phyloP scores from a whole-genome alignment of 805 yeast genomes.

The Candida andamanensis region DNA sequence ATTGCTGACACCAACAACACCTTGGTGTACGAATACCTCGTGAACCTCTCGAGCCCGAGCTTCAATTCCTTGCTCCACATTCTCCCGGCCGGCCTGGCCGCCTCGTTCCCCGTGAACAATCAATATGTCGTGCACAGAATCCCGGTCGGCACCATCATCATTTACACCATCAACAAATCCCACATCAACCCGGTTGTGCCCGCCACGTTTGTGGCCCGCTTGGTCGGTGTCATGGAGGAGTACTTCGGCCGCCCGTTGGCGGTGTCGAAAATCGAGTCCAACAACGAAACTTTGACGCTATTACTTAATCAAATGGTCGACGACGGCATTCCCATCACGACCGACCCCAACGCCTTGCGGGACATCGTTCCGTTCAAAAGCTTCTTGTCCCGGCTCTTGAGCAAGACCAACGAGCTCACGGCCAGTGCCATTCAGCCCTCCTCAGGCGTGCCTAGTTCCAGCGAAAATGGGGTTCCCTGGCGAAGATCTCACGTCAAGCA shows the following conservation, averaged over 20 bases:
- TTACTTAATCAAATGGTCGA: conserved; percentile 76
- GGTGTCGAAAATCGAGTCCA: conserved; percentile 55
- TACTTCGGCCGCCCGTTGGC: conserved; percentile 57
- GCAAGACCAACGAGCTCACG: conserved; percentile 34
- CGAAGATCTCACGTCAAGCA: conserved; percentile 65
- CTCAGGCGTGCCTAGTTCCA: conserved; percentile 13
- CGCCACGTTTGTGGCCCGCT: conserved; percentile 44
- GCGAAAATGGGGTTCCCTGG: conserved; percentile 59
- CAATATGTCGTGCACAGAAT: conserved; percentile 24
- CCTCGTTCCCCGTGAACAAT: conserved; percentile 15
- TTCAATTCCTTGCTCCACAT: conserved; percentile 22
- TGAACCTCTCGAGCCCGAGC: conserved; percentile 25
- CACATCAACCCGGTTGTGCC: conserved; percentile 49
- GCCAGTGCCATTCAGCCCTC: conserved; percentile 13
- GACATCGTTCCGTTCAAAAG: conserved; percentile 67
- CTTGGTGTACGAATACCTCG: conserved; percentile 33
- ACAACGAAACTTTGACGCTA: conserved; percentile 65
- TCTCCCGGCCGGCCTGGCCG: conserved; percentile 5
- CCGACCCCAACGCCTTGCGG: conserved; percentile 65
- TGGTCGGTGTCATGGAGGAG: conserved; percentile 49
- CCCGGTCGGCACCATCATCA: conserved; percentile 17
- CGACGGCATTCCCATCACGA: conserved; percentile 65
- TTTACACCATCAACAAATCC: conserved; percentile 24
- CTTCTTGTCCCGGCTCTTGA: conserved; percentile 47
- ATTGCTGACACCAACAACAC: conserved; percentile 32